Evolutionary conservation across 2,329 filamentous ascomycete genomes (phyloP), one percentile per base, ranked within the genome.

Genomic region (Sarocladium oryzae): DNA sequence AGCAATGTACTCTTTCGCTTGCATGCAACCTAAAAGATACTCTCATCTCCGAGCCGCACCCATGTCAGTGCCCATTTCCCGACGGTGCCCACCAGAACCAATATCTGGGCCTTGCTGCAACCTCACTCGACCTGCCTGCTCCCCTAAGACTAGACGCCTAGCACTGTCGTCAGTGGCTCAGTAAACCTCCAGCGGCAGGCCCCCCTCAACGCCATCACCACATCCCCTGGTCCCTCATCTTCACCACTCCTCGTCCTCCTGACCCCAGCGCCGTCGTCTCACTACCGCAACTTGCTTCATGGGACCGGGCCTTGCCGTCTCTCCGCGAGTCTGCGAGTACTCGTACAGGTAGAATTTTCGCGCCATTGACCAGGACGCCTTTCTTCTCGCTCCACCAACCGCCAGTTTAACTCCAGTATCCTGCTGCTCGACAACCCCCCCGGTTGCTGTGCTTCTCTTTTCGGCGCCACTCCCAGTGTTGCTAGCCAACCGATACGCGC

Each of bases 211-310:
- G n/a, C 7, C 28, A 48, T 33, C 43, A 48, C 15, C 43, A 32
- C 24, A 20, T 48, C 43, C 43, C 28, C 26, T 28, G 21, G 40
- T 43, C 43, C 18, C 43, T 48, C 43, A 32, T 33, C 43, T 18
- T 48, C 43, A 32, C 16, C 43, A 32, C 43, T 7, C n/a, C 43
- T 21, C 26, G 43, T 32, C 26, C 26, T 48, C 28, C 9, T 18
- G 26, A 32, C 43, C 9, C 43, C 43, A 48, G 43, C 43, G 43
- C 43, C 43, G 43, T 48, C 43, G 43, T 48, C 43, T 48, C 43
- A 48, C 43, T 30, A 11, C 26, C 43, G n/a, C 20, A 43, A 6
- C 23, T 21, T 43, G n/a, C 43, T 16, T 15, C 43, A 20, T 43
- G 21, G n/a, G 21, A 9, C 36, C 13, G 13, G 26, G 16, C 43